Conservation (phyloP, 2,329 filamentous ascomycete genomes). For the Stylonectria norvegica region DNA sequence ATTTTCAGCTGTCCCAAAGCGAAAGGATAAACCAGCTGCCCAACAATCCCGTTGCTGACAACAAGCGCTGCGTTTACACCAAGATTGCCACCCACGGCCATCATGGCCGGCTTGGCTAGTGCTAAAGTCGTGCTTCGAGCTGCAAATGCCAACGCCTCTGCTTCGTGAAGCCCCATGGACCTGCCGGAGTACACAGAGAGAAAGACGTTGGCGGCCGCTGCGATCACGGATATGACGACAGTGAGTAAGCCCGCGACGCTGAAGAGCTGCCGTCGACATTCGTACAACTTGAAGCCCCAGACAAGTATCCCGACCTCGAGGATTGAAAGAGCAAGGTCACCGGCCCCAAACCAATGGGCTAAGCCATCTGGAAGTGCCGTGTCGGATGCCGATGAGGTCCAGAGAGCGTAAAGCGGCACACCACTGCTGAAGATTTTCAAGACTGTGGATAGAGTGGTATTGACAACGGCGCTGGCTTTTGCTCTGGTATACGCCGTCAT, state of each 20-base stretch:
- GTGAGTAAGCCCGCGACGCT: slow-evolving; percentile 41
- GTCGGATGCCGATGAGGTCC: slow-evolving; percentile 23
- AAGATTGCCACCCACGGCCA: slow-evolving; percentile 42
- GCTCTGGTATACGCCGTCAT: slow-evolving; percentile 43
- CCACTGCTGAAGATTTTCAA: slow-evolving; percentile 33
- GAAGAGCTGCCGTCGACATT: slow-evolving; percentile 45
- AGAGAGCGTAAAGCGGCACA: slow-evolving; percentile 34
- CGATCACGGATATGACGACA: slow-evolving; percentile 33
- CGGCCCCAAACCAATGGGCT: slow-evolving; percentile 40
- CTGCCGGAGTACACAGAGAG: slow-evolving; percentile 37
- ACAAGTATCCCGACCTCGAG: slow-evolving; percentile 50
- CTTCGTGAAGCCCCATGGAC: slow-evolving; percentile 33
- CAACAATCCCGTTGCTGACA: slow-evolving; percentile 49
- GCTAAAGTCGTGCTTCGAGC: slow-evolving; percentile 50
- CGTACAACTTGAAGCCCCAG: slow-evolving; percentile 53
- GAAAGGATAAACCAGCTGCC: slow-evolving; percentile 39
- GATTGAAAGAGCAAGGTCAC: slow-evolving; percentile 46
- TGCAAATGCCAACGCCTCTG: slow-evolving; percentile 44
- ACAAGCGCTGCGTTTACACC: slow-evolving; percentile 49
- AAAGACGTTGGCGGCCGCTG: slow-evolving; percentile 42
- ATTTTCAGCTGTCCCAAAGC: slow-evolving; percentile 30
- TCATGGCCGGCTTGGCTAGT: slow-evolving; percentile 46
- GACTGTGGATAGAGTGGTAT: slow-evolving; percentile 28
- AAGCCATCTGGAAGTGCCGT: slow-evolving; percentile 12
- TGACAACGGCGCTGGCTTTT: slow-evolving; percentile 34